Conservation (phyloP, 106 monocot genomes). For the Apostasia shenzhenica region DNA sequence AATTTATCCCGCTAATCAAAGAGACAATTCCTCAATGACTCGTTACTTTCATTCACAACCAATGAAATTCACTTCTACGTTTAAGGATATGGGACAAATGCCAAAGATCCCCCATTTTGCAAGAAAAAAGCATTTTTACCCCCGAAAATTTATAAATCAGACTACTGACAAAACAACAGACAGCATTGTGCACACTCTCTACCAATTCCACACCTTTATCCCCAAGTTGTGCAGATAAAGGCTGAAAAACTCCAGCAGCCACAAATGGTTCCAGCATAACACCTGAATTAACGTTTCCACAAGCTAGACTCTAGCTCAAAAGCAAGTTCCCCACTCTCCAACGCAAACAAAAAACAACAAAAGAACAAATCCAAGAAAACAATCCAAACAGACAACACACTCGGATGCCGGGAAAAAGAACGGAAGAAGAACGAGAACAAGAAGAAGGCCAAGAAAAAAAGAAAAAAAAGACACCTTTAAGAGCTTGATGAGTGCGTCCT, state of each 20-base stretch:
- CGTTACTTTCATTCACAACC: neutral
- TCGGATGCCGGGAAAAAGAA: neutral
- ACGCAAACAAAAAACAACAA: neutral
- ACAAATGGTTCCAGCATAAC: neutral
- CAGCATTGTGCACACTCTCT: no score
- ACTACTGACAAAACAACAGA: no score
- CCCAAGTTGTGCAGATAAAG: neutral
- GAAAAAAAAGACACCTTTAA: conserved; percentile 47
- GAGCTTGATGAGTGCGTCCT: conserved; percentile 77
- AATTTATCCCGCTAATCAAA: neutral
- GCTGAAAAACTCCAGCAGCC: neutral
- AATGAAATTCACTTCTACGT: neutral
- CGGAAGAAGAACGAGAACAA: neutral
- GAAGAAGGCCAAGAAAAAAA: neutral
- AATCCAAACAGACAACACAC: neutral
- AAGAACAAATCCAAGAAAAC: neutral
- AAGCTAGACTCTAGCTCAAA: conserved; percentile 7
- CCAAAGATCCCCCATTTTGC: neutral
- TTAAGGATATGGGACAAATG: neutral
- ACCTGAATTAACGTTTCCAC: no score
- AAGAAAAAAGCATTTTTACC: conserved; percentile 1
- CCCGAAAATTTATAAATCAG: no score
- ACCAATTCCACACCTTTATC: neutral
- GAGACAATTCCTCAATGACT: neutral
- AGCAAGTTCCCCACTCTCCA: neutral